These are phyloP conservation scores for Kalanchoe fedtschenkoi DNA, from an alignment of 164 flowering plant genomes.

Conservation along the genomic window DNA sequence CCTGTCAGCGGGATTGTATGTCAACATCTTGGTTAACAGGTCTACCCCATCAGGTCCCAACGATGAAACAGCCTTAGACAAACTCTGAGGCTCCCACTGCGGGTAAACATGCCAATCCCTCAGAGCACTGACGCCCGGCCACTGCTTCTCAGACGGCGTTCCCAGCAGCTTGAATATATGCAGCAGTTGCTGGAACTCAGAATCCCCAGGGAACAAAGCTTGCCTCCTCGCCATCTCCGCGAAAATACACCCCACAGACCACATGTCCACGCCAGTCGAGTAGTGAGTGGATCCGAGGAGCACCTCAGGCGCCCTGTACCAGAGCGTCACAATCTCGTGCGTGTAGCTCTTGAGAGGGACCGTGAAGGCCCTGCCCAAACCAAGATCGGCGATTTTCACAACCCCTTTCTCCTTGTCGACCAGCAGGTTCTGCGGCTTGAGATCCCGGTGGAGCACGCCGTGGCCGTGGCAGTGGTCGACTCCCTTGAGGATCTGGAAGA, in stretches of 20 bases:
- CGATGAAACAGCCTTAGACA: constrained; percentile 73
- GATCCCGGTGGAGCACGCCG: constrained; percentile 89
- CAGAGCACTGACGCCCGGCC: constrained; percentile 87
- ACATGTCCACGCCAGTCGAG: constrained; percentile 91
- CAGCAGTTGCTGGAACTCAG: constrained; percentile 95
- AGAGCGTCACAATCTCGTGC: constrained; percentile 95
- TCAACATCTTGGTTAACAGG: constrained; percentile 82
- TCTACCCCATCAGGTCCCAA: constrained; percentile 76
- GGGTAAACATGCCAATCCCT: constrained; percentile 97
- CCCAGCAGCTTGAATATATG: constrained; percentile 94
- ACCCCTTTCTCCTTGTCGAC: constrained; percentile 84
- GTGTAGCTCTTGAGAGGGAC: constrained; percentile 96
- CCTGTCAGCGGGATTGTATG: constrained; percentile 79
- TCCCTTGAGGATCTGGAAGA: constrained; percentile 85
- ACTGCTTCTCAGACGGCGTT: constrained; percentile 82
- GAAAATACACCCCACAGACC: constrained; percentile 98
- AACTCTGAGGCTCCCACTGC: constrained; percentile 79
- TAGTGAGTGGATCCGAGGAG: constrained; percentile 77
- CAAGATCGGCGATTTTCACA: constrained; percentile 93
- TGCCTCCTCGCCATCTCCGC: constrained; percentile 93
- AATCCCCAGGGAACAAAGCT: constrained; percentile 94
- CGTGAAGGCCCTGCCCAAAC: constrained; percentile 88
- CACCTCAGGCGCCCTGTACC: constrained; percentile 98
- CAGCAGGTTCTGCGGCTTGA: constrained; percentile 90
- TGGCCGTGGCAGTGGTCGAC: constrained; percentile 92